Evolutionary conservation across 176 grass and related monocot genomes (phyloP).

Genomic region (Zoysia pacifica): DNA sequence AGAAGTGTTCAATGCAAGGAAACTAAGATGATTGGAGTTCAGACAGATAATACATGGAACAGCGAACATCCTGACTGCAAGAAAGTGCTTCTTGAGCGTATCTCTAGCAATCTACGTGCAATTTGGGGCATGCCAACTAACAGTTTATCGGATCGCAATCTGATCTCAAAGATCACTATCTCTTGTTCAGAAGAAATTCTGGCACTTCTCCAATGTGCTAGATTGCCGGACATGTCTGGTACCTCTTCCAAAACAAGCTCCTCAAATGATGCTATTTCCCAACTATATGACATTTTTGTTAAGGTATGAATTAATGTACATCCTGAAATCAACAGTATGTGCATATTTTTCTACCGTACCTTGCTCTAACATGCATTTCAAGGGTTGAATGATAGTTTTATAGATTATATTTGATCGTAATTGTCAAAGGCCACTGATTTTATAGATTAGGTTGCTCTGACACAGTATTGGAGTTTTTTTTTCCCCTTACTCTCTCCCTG

Average conservation of each 20-base stretch:
- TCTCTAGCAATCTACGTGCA: constrained; percentile 57
- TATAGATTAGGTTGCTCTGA: no score
- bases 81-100: constrained; percentile 42
- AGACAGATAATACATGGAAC: constrained; percentile 53
- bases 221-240: constrained; percentile 46
- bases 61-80: constrained; percentile 35
- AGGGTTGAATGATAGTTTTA: not conserved
- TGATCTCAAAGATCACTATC: constrained; percentile 60
- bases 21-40: constrained; percentile 46
- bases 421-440: not conserved
- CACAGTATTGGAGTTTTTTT: not conserved
- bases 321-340: not conserved
- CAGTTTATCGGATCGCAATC: constrained; percentile 36
- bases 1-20: constrained; percentile 28
- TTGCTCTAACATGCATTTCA: not conserved
- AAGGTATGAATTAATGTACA: constrained; percentile 48
- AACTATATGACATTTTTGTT: constrained; percentile 57
- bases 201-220: constrained; percentile 50
- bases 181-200: constrained; percentile 84
- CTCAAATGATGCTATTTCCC: constrained; percentile 43
- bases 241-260: constrained; percentile 44
- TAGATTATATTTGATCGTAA: not conserved
- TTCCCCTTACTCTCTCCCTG: not conserved
- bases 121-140: constrained; percentile 57
- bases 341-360: constrained; percentile 1